Evolutionary conservation across 768 basidiomycete genomes (phyloP).

Genomic region (Filobasidium floriforme): DNA sequence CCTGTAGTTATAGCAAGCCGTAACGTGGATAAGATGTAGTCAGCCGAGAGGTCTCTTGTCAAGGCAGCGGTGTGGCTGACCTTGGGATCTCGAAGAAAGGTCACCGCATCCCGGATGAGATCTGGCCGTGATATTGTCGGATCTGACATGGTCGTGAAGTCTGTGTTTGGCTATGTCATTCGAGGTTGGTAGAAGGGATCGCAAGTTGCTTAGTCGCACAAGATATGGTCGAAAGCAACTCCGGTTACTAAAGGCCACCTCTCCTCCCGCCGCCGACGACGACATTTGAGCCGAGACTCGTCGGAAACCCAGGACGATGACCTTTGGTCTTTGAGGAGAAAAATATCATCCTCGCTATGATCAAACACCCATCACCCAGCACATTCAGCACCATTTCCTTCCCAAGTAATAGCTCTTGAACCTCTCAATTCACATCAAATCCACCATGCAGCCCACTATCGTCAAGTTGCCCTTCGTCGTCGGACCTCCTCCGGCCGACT

Average conservation of each 20-base stretch:
- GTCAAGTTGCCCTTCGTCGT: constrained; percentile 48
- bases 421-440: not conserved
- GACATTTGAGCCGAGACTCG: not conserved
- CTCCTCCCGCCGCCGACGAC: too few relatives aligned
- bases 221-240: too few relatives aligned
- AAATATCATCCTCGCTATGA: too few relatives aligned
- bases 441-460: constrained; percentile 35
- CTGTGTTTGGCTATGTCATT: not conserved
- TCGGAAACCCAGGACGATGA: not conserved
- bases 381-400: too few relatives aligned
- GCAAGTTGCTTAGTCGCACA: too few relatives aligned
- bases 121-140: constrained; percentile 2
- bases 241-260: too few relatives aligned
- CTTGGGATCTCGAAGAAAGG: constrained; percentile 77
- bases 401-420: too few relatives aligned
- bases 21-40: too few relatives aligned
- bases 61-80: too few relatives aligned
- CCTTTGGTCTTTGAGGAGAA: too few relatives aligned
- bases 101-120: constrained; percentile 69
- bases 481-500: constrained; percentile 50
- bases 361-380: not conserved
- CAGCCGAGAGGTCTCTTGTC: too few relatives aligned
- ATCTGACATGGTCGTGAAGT: constrained; percentile 6
- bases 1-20: too few relatives aligned
- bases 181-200: not conserved